Percentiles rank a stretch among this genome's conserved stretches.
These are phyloP conservation scores for Elsinoe arachidis DNA, from an alignment of 2,329 filamentous ascomycete species.

Conservation along the genomic window DNA sequence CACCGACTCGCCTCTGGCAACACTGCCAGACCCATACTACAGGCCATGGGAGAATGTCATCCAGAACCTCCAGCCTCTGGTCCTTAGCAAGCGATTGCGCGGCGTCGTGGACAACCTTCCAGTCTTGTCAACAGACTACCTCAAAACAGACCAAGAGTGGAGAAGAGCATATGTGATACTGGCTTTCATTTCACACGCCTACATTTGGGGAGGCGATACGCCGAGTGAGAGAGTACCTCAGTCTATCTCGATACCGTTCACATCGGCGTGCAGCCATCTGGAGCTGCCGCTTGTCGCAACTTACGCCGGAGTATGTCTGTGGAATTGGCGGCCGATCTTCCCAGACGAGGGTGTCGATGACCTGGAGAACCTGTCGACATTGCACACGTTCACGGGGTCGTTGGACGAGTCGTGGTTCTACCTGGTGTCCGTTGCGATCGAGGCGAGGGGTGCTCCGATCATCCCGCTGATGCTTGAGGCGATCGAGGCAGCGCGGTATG, in stretches of 20 bases:
- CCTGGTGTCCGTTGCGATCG: conserved; percentile 87
- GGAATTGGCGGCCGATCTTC: conserved; percentile 96
- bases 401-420: conserved; percentile 99
- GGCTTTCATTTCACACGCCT: conserved; percentile 71
- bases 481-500: conserved; percentile 65
- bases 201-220: conserved; percentile 77
- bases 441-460: conserved; percentile 79
- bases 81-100: conserved; percentile 76
- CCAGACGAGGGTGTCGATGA: conserved; percentile 70
- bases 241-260: conserved; percentile 72
- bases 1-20: conserved; percentile 65
- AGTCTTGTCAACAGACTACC: conserved; percentile 69
- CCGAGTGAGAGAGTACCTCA: conserved; percentile 67
- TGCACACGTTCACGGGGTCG: conserved; percentile 87
- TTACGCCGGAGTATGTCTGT: conserved; percentile 83
- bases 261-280: conserved; percentile 62
- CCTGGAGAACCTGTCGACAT: conserved; percentile 77
- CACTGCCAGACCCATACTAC: conserved; percentile 84
- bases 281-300: conserved; percentile 89
- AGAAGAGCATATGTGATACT: conserved; percentile 74
- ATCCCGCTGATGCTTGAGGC: conserved; percentile 84
- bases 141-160: conserved; percentile 84
- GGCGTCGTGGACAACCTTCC: conserved; percentile 72
- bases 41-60: conserved; percentile 86
- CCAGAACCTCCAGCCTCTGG: conserved; percentile 75